A percentile compares a stretch with the other conserved stretches of the same genome.
Evolutionary conservation across 148 eudicot genomes (phyloP).

Genomic region (Talinum fruticosum): DNA sequence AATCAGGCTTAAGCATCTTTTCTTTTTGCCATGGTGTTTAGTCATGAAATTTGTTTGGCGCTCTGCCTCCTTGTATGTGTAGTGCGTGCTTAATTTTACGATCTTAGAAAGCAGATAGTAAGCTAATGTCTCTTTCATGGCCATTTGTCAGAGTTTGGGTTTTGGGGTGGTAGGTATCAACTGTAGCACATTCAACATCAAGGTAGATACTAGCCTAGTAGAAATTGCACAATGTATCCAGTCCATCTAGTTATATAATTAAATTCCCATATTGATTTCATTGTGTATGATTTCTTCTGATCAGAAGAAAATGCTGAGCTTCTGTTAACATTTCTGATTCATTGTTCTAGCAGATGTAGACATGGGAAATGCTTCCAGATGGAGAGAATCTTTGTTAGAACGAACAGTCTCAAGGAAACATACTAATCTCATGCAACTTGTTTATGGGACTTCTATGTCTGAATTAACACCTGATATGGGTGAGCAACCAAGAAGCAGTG

Average conservation of each 20-base stretch:
- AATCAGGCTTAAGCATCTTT: background rate
- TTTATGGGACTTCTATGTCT: constrained; percentile 56
- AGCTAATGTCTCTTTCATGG: too few species aligned
- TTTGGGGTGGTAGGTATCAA: too few species aligned
- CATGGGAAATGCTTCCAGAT: constrained; percentile 75
- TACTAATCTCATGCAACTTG: constrained; percentile 76
- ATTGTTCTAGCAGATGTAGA: constrained; percentile 37
- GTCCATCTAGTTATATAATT: too few species aligned
- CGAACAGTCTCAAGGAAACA: constrained; percentile 49
- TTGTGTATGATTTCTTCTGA: background rate
- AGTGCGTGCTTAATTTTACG: too few species aligned
- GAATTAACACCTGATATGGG: constrained; percentile 17
- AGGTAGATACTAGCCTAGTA: too few species aligned
- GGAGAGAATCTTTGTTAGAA: constrained; percentile 76
- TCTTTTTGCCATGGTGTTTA: background rate
- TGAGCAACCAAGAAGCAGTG: constrained; percentile 44
- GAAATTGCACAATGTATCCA: too few species aligned
- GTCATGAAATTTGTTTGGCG: too few species aligned
- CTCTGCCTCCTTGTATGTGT: too few species aligned
- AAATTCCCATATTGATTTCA: too few species aligned
- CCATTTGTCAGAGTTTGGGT: too few species aligned
- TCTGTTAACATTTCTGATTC: constrained; percentile 9
- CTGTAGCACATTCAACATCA: too few species aligned
- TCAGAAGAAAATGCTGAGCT: background rate
- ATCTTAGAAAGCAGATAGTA: too few species aligned